phyloP scores from a whole-genome alignment of 2,329 filamentous ascomycete species.

The Exophiala viscosa region DNA sequence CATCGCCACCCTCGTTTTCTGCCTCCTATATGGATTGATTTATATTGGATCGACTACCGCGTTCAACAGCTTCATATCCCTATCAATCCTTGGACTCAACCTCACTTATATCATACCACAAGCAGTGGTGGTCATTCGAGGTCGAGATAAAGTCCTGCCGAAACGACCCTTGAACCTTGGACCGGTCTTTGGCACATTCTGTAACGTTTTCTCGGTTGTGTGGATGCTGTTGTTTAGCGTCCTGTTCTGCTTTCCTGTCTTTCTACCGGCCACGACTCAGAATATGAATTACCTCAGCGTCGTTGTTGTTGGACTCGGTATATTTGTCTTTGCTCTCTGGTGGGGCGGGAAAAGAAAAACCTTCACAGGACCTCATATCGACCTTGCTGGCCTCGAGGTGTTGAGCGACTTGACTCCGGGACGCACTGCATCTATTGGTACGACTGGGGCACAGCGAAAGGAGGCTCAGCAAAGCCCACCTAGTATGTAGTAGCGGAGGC shows the following conservation, averaged over 20 bases:
- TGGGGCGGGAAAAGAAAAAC: not conserved
- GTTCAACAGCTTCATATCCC: slow-evolving; percentile 38
- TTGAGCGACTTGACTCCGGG: no score
- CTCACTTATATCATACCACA: slow-evolving; percentile 38
- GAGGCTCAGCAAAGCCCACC: no score
- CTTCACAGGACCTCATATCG: not conserved
- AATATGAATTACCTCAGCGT: slow-evolving; percentile 35
- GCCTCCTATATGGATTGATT: slow-evolving; percentile 32
- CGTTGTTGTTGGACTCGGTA: not conserved
- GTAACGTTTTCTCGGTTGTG: slow-evolving; percentile 33
- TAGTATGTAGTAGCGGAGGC: no score
- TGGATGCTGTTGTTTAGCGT: slow-evolving; percentile 30
- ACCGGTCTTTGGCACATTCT: slow-evolving; percentile 26
- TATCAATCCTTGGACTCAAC: slow-evolving; percentile 37
- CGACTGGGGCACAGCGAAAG: no score
- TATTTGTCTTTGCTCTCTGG: not conserved
- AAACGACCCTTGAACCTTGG: slow-evolving; percentile 14
- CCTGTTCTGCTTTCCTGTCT: slow-evolving; percentile 32
- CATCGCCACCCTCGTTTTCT: slow-evolving; percentile 33
- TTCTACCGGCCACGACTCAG: slow-evolving; percentile 30
- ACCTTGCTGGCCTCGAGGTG: no score
- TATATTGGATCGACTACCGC: slow-evolving; percentile 38
- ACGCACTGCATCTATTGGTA: no score
- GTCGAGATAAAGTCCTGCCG: slow-evolving; percentile 1
- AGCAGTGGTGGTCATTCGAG: slow-evolving; percentile 18